These are phyloP conservation scores for Gossypium trilobum DNA, from an alignment of 441 rosid species.

Conservation along the genomic window DNA sequence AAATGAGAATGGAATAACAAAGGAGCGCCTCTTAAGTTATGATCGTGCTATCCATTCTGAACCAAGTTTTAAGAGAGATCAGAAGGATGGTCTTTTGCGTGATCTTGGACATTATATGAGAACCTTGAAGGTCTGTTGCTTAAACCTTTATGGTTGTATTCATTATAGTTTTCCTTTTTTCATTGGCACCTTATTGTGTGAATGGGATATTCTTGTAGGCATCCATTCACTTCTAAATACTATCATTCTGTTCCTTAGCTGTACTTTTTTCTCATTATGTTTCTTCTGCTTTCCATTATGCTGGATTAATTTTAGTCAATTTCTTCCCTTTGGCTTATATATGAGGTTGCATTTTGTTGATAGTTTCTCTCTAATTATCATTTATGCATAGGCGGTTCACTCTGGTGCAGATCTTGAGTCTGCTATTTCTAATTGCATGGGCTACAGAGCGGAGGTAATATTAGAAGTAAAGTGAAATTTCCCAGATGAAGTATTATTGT, in stretches of 20 bases:
- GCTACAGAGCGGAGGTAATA: slow-evolving; percentile 70
- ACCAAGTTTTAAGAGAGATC: slow-evolving; percentile 71
- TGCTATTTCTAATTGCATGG: slow-evolving; percentile 89
- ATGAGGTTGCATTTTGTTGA: neutral
- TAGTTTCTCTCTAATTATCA: slow-evolving; percentile 15
- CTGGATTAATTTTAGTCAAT: slow-evolving; percentile 9
- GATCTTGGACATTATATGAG: slow-evolving; percentile 95
- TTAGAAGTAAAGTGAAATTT: slow-evolving; percentile 23
- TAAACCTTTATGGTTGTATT: slow-evolving; percentile 8
- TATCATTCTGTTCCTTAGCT: neutral
- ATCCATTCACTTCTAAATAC: neutral
- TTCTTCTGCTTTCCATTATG: slow-evolving; percentile 2
- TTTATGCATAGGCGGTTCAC: slow-evolving; percentile 79
- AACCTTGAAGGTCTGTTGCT: slow-evolving; percentile 71
- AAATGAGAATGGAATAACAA: slow-evolving; percentile 86
- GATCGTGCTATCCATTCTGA: slow-evolving; percentile 91
- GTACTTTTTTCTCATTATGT: neutral
- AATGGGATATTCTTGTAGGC: neutral
- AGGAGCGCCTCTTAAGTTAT: slow-evolving; percentile 87
- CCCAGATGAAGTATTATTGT: slow-evolving; percentile 15
- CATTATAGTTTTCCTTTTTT: slow-evolving; percentile 8
- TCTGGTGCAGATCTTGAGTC: slow-evolving; percentile 99
- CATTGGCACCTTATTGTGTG: slow-evolving; percentile 6
- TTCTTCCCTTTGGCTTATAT: slow-evolving; percentile 6
- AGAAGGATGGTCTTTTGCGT: slow-evolving; percentile 75